Percentiles rank a stretch among this genome's conserved stretches.
Conservation (phyloP, 441 rosid species). For the Cnidoscolus chayamansa region DNA sequence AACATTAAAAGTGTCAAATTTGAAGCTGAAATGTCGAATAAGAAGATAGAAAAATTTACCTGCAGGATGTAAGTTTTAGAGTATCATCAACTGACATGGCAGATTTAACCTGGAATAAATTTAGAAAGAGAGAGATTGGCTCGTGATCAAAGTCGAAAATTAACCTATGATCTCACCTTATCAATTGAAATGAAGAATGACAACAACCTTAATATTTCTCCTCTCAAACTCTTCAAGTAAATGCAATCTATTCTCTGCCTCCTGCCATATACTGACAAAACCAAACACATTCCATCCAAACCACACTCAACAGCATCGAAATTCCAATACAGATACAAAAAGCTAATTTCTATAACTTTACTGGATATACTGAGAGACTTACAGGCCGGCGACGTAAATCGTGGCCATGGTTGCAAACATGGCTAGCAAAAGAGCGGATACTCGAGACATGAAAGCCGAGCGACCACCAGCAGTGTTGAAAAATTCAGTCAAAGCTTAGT, state of each 20-base stretch:
- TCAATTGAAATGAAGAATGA: neutral
- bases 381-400: conserved; percentile 86
- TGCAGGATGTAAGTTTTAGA: conserved; percentile 51
- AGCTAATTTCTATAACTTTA: too few species aligned
- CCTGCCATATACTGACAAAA: conserved; percentile 68
- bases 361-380: conserved; percentile 15
- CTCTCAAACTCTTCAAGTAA: conserved; percentile 63
- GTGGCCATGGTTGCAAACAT: conserved; percentile 81
- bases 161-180: neutral
- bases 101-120: conserved; percentile 56
- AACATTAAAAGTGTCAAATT: neutral
- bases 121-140: too few species aligned
- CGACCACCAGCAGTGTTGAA: conserved; percentile 7
- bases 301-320: neutral
- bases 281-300: neutral
- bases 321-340: neutral
- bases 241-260: conserved; percentile 66
- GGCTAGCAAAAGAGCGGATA: conserved; percentile 53
- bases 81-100: conserved; percentile 81
- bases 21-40: neutral
- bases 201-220: conserved; percentile 55
- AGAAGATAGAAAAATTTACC: neutral
- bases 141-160: neutral
- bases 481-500: too few species aligned
- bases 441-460: conserved; percentile 38